Conservation (phyloP, 345 rosid species). For the Anacardium occidentale region DNA sequence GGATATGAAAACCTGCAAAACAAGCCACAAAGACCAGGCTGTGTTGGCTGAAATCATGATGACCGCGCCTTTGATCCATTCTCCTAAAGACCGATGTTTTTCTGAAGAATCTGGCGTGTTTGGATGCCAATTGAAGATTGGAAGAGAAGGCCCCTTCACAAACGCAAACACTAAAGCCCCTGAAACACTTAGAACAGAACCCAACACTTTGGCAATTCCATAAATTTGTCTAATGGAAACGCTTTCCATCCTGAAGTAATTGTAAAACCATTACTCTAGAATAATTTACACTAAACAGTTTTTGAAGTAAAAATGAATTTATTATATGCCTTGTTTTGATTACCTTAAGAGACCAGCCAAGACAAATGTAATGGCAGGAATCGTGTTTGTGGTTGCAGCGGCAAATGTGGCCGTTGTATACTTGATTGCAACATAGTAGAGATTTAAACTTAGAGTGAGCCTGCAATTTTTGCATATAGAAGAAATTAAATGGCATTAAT, state of each 20-base stretch:
- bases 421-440: slow-evolving; percentile 62
- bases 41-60: slow-evolving; percentile 73
- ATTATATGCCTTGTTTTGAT: neutral
- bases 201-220: slow-evolving; percentile 71
- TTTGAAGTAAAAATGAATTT: neutral
- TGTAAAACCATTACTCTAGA: neutral
- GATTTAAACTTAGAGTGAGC: slow-evolving; percentile 65
- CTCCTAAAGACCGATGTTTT: slow-evolving; percentile 11
- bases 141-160: slow-evolving; percentile 68
- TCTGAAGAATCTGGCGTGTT: slow-evolving; percentile 16
- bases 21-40: slow-evolving; percentile 80
- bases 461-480: slow-evolving; percentile 32
- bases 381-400: slow-evolving; percentile 71
- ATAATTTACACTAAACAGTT: too few species aligned
- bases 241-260: slow-evolving; percentile 41
- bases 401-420: slow-evolving; percentile 84
- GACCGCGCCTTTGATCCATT: slow-evolving; percentile 67
- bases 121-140: slow-evolving; percentile 30
- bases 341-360: slow-evolving; percentile 49
- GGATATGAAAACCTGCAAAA: slow-evolving; percentile 57
- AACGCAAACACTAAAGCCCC: slow-evolving; percentile 83
- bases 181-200: slow-evolving; percentile 51
- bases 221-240: slow-evolving; percentile 27
- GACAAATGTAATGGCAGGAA: slow-evolving; percentile 74
- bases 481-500: neutral